Base-by-base conservation (phyloP, 2,329 filamentous ascomycete species). In the Phoma sp. region DNA sequence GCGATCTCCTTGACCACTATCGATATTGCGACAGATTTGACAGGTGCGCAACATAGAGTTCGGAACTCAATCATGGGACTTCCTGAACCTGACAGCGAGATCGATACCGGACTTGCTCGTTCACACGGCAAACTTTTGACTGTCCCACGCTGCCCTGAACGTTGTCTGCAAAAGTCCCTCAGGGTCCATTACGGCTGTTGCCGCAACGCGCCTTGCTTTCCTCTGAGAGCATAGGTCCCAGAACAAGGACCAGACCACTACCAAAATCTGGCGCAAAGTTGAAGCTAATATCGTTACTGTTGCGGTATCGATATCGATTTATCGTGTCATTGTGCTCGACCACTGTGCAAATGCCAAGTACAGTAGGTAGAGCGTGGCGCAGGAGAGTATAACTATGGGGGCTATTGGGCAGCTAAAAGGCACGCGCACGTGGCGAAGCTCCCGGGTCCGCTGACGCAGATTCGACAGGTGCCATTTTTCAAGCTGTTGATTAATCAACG, bases 141-240 rank as follows among this genome's bases (percentile, higher is more conserved):
- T 53, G 10, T 39, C 46, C 22, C 43, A 46, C n/a, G 55, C 61
- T 24, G 22, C 55, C 23, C 45, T 62, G 27, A 60, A 62, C 22
- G 47, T 46, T 3, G 38, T 18, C 4, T 64, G 64, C 47, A 63
- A 63, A 45, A 44, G 51, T 25, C 47, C 62, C 7, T 60, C 56
- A 8, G 46, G 55, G 9, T 53, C 59, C 27, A 25, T 42, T 18
- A 41, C 60, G 9, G 47, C 18, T 9, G 6, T 50, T n/a, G 37
- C 46, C 7, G 18, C 10, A 13, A 40, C 36, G 29, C 37, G 46
- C 30, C 29, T 47, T 37, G 30, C 41, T 36, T 42, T 47, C 36
- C 30, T 37, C 6, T 45, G 46, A 18, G 23, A 22, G n/a, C 11
- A n/a, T 40, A n/a, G n/a, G 18, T 18, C 36, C 24, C 25, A 42